Evolutionary conservation across 2,329 filamentous ascomycete species (phyloP).

Genomic region (Emmonsiellopsis sp.): DNA sequence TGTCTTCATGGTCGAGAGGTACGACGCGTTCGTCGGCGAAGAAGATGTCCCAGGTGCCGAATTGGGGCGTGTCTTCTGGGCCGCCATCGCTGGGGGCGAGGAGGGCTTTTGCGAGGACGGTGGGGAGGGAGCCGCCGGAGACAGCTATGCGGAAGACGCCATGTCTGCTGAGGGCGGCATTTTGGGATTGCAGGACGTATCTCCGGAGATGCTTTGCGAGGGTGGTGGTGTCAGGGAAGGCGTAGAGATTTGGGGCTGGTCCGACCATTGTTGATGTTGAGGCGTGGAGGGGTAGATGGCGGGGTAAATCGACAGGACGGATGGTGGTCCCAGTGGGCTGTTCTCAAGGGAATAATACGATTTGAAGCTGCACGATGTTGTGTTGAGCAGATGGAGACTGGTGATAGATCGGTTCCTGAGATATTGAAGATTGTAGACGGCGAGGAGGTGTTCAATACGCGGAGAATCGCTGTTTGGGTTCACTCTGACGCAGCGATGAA

Average conservation of each 20-base stretch:
- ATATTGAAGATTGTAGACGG: no score
- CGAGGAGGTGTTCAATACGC: no score
- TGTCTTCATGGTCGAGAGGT: slow-evolving; percentile 82
- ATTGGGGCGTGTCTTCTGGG: slow-evolving; percentile 57
- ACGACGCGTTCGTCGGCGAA: slow-evolving; percentile 97
- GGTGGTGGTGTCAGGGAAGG: slow-evolving; percentile 60
- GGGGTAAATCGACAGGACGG: neutral
- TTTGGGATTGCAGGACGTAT: slow-evolving; percentile 76
- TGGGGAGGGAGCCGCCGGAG: slow-evolving; percentile 86
- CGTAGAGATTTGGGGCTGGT: slow-evolving; percentile 57
- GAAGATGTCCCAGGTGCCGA: slow-evolving; percentile 93
- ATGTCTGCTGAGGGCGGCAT: slow-evolving; percentile 70
- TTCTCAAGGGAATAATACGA: no score
- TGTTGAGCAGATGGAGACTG: no score
- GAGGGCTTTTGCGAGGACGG: slow-evolving; percentile 76
- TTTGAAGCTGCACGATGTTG: no score
- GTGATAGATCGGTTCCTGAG: no score
- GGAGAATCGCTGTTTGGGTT: no score
- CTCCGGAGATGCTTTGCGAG: slow-evolving; percentile 70
- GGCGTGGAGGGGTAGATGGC: slow-evolving; percentile 6
- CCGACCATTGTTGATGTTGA: slow-evolving; percentile 16
- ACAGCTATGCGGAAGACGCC: slow-evolving; percentile 82
- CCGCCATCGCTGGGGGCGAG: slow-evolving; percentile 47
- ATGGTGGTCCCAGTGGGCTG: neutral
- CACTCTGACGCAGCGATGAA: no score